Base-by-base conservation (phyloP, 1,284 basidiomycete genomes). In the Anthracocystis walkeri region DNA sequence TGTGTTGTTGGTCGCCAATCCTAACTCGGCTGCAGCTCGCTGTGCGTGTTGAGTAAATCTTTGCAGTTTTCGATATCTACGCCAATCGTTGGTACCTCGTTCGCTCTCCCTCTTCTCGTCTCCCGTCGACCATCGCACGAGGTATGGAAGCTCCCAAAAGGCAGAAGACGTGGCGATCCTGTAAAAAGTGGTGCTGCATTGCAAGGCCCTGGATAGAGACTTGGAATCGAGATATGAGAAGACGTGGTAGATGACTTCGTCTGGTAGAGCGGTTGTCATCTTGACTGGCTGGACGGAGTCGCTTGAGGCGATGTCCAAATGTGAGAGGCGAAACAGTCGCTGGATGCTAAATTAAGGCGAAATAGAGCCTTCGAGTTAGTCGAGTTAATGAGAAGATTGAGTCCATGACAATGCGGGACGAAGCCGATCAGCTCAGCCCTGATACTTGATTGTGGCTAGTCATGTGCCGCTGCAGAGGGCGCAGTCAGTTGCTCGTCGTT, bases 121-220 rank as follows among this genome's bases (percentile, higher is more conserved):
- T 1, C 67, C 76, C n/a, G 58, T 65, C 1, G 64, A 52, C 76
- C 76, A 78, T 46, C 73, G 56, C 14, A 71, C 44, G n/a, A 65
- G 52, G 44, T 76, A 78, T 0, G 72, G 58, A 16, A 59, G 20
- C 40, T 76, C 63, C 76, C 76, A 78, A 7, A 76, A 23, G 2
- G 60, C 40, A 7, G 76, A 51, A 1, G 49, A 23, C 4, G 67
- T 78, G n/a, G 73, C 66, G 35, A 78, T 59, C 11, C 67, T 40
- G 21, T 76, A 60, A 45, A 78, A 65, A 0, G 55, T 29, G 1
- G 55, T 52, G 58, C 25, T 65, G 55, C 61, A 62, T 48, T 73
- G 64, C 5, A 55, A 38, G 5, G 49, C 61, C 4, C 21, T 7
- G 5, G 51, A 55, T 8, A 78, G 53, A 1, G 67, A 65, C 38